Evolutionary conservation across 257 asterid genomes (phyloP).

Genomic region (Lantana camara): DNA sequence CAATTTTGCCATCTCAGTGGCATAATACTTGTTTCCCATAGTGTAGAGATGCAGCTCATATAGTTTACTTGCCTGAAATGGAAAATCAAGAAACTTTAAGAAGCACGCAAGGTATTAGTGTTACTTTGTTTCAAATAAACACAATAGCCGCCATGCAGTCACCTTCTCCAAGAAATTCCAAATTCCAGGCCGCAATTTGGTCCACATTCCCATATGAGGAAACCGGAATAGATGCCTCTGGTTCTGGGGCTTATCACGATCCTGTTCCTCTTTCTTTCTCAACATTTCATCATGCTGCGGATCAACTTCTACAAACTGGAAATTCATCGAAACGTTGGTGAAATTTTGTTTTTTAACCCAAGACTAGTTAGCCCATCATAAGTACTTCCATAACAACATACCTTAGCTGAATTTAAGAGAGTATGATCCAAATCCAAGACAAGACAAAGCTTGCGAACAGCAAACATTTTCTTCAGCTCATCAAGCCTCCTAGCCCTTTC

Average conservation of each 20-base stretch:
- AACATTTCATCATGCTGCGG: constrained; percentile 78
- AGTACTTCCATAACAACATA: constrained; percentile 31
- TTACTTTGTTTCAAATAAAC: constrained; percentile 20
- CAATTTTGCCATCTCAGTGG: constrained; percentile 98
- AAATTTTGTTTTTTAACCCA: not conserved
- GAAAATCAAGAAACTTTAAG: constrained; percentile 22
- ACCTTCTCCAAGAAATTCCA: constrained; percentile 99
- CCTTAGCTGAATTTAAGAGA: constrained; percentile 97
- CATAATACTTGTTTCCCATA: constrained; percentile 98
- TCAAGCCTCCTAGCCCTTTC: constrained; percentile 94
- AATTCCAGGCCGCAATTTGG: constrained; percentile 96
- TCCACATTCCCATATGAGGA: constrained; percentile 99
- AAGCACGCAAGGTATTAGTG: constrained; percentile 2
- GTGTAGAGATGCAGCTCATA: constrained; percentile 92
- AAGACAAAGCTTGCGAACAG: constrained; percentile 82
- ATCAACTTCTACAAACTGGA: constrained; percentile 92
- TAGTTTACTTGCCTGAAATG: constrained; percentile 78
- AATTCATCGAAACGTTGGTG: constrained; percentile 25
- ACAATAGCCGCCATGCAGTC: not conserved
- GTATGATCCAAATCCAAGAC: constrained; percentile 99
- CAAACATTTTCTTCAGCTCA: constrained; percentile 91
- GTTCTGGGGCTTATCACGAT: constrained; percentile 76
- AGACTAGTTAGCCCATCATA: constrained; percentile 14
- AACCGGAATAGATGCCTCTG: constrained; percentile 84
- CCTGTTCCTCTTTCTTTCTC: constrained; percentile 94